These are phyloP conservation scores for Fusarium nodosum DNA, from an alignment of 2,329 filamentous ascomycete genomes.

Conservation along the genomic window DNA sequence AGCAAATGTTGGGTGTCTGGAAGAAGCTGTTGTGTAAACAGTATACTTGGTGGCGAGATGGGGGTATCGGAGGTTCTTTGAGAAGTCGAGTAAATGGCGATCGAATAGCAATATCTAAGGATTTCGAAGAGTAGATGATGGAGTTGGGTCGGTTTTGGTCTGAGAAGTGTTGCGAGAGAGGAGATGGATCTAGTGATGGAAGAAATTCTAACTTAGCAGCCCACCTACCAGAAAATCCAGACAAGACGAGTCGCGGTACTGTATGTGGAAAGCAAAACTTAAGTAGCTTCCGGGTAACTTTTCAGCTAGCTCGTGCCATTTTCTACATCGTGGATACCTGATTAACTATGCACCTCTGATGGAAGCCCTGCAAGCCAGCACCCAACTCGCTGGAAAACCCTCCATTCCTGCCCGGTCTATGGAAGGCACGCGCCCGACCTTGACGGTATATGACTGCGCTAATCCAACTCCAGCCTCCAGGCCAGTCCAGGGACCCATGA, in stretches of 20 bases:
- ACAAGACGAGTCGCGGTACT: conserved; percentile 8
- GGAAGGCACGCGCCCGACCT: conserved; percentile 10
- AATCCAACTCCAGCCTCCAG: conserved; percentile 21
- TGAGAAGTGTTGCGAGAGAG: conserved; percentile 37
- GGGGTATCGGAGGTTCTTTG: conserved; percentile 28
- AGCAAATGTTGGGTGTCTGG: conserved; percentile 11
- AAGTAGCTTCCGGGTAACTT: conserved; percentile 17
- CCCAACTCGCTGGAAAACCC: conserved; percentile 33
- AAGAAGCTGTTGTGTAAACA: conserved; percentile 15
- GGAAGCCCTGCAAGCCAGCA: conserved; percentile 31
- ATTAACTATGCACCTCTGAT: not conserved
- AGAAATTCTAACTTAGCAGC: conserved; percentile 39
- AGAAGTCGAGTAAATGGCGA: not conserved
- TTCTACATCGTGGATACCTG: conserved; percentile 18
- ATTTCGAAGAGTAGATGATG: conserved; percentile 19
- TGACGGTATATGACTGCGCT: conserved; percentile 15
- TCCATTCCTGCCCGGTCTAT: conserved; percentile 18
- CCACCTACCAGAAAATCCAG: conserved; percentile 38
- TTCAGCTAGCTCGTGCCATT: too few relatives aligned
- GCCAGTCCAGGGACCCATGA: conserved; percentile 28
- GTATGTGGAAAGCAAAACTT: not conserved
- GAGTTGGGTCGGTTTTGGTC: conserved; percentile 37
- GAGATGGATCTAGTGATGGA: conserved; percentile 29
- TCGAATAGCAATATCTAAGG: conserved; percentile 5
- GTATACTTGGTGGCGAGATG: not conserved